Percentiles rank a stretch among this genome's conserved stretches.
phyloP scores from a whole-genome alignment of 495 filamentous ascomycete species.

The Cercophora newfieldiana region DNA sequence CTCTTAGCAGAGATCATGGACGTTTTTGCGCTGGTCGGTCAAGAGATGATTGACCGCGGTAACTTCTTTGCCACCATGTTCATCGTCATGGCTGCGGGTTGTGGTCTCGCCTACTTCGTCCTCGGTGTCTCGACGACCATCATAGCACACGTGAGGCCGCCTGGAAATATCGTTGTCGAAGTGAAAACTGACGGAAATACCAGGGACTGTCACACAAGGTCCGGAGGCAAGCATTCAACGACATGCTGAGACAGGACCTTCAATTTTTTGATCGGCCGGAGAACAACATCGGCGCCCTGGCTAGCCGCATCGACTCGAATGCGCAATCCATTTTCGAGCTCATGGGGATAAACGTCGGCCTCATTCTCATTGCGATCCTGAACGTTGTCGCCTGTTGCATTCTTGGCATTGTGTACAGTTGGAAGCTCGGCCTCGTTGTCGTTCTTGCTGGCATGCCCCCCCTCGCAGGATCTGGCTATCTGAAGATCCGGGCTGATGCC shows the following conservation, averaged over 20 bases:
- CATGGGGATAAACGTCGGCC: slow-evolving; percentile 79
- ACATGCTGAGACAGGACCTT: slow-evolving; percentile 90
- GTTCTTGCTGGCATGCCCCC: slow-evolving; percentile 67
- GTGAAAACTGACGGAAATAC: background rate
- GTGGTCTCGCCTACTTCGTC: slow-evolving; percentile 41
- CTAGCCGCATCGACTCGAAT: slow-evolving; percentile 52
- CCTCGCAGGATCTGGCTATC: slow-evolving; percentile 76
- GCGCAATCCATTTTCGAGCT: slow-evolving; percentile 76
- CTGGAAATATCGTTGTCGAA: background rate
- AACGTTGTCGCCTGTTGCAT: slow-evolving; percentile 70
- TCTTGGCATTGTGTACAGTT: slow-evolving; percentile 70
- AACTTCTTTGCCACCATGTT: slow-evolving; percentile 61
- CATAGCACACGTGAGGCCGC: slow-evolving; percentile 26
- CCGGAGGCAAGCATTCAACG: slow-evolving; percentile 70
- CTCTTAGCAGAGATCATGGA: slow-evolving; percentile 36
- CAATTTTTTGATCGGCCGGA: slow-evolving; percentile 77
- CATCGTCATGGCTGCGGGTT: slow-evolving; percentile 48
- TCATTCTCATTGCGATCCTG: slow-evolving; percentile 74
- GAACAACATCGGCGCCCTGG: slow-evolving; percentile 81
- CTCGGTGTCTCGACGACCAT: slow-evolving; percentile 49
- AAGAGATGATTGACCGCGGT: slow-evolving; percentile 33
- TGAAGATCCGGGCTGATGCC: slow-evolving; percentile 80
- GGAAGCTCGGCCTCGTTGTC: slow-evolving; percentile 90
- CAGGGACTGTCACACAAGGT: slow-evolving; percentile 1
- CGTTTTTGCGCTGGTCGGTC: slow-evolving; percentile 28